Conservation (phyloP, 2,329 filamentous ascomycete species). For the Trichoderma sp. region DNA sequence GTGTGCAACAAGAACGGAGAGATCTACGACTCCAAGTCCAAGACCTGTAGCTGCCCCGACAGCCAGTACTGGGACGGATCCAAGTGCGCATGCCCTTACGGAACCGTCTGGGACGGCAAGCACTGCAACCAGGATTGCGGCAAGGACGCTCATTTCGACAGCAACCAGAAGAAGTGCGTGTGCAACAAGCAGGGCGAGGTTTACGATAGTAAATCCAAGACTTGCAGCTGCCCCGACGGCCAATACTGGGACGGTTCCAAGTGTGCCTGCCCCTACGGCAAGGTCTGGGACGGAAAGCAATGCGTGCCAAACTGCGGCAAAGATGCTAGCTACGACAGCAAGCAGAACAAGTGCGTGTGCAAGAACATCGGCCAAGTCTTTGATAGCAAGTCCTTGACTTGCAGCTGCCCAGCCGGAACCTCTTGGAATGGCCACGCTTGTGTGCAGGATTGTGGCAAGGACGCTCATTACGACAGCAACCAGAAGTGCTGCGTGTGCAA, state of each 20-base stretch:
- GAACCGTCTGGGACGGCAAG: neutral
- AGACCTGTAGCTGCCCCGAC: slow-evolving; percentile 13
- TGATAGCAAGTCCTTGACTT: slow-evolving; percentile 2
- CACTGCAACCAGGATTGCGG: slow-evolving; percentile 17
- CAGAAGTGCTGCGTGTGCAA: slow-evolving; percentile 20
- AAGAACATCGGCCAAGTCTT: slow-evolving; percentile 18
- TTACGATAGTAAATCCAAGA: slow-evolving; percentile 4
- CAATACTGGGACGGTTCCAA: neutral
- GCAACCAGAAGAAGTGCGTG: slow-evolving; percentile 2
- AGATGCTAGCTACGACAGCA: slow-evolving; percentile 11
- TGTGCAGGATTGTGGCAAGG: slow-evolving; percentile 20
- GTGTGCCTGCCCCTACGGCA: slow-evolving; percentile 13
- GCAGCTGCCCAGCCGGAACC: slow-evolving; percentile 12
- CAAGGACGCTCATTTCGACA: slow-evolving; percentile 12
- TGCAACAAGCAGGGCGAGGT: slow-evolving; percentile 19
- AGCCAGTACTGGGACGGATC: slow-evolving; percentile 1
- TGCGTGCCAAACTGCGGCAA: slow-evolving; percentile 17
- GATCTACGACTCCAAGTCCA: neutral
- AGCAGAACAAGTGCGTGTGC: slow-evolving; percentile 20
- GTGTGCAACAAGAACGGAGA: slow-evolving; percentile 20
- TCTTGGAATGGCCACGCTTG: slow-evolving; percentile 11
- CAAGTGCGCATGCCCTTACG: slow-evolving; percentile 9
- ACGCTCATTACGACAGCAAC: slow-evolving; percentile 1
- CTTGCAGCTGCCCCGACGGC: slow-evolving; percentile 10
- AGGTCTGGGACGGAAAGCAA: slow-evolving; percentile 6